phyloP scores from a whole-genome alignment of 768 basidiomycete genomes.

The Mycena filopes region DNA sequence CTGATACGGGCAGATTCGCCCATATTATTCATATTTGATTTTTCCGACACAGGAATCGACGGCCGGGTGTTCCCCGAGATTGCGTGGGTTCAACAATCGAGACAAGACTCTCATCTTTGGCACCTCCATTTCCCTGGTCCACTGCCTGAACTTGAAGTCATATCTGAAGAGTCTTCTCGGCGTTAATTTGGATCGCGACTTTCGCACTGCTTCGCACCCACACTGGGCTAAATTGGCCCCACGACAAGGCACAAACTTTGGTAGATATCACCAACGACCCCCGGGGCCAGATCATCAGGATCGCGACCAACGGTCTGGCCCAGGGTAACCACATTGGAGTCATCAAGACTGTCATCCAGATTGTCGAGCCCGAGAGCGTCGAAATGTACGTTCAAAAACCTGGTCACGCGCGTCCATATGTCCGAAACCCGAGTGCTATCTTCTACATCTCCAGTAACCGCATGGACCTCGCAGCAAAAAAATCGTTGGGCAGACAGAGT shows the following conservation, averaged over 20 bases:
- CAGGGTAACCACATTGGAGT: slow-evolving; percentile 1
- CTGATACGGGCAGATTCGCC: too few relatives aligned
- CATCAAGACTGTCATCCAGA: slow-evolving; percentile 1
- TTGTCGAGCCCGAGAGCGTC: slow-evolving; percentile 9
- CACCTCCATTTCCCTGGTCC: slow-evolving; percentile 39
- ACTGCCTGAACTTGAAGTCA: slow-evolving; percentile 30
- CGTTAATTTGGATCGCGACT: background rate
- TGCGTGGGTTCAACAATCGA: slow-evolving; percentile 37
- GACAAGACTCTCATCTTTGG: slow-evolving; percentile 42
- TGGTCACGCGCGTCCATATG: background rate
- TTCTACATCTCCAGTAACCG: background rate
- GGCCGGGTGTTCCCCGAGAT: slow-evolving; percentile 38
- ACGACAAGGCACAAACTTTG: background rate
- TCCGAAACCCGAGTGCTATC: background rate
- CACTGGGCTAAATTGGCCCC: background rate
- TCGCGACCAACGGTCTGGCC: background rate
- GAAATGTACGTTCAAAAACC: slow-evolving; percentile 11
- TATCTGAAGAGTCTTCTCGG: slow-evolving; percentile 29
- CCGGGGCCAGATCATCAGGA: background rate
- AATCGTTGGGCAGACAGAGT: background rate
- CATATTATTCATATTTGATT: too few relatives aligned
- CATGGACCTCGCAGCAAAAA: background rate
- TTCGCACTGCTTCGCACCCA: background rate
- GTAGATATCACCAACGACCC: background rate
- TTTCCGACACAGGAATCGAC: slow-evolving; percentile 31